These are phyloP conservation scores for Fusarium liriodendri DNA, from an alignment of 2,329 filamentous ascomycete species.

Conservation along the genomic window DNA sequence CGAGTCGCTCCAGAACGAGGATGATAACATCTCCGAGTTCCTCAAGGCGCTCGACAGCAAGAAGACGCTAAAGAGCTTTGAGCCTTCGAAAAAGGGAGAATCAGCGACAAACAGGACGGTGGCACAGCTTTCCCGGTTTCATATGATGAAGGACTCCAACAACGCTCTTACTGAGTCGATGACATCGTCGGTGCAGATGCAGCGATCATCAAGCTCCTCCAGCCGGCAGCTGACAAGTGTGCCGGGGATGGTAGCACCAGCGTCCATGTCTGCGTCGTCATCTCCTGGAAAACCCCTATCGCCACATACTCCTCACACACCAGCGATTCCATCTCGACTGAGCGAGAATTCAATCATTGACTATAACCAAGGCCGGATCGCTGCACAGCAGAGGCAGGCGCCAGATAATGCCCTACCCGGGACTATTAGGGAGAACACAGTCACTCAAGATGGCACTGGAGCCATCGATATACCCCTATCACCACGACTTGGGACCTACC, in stretches of 20 bases:
- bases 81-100: constrained; percentile 73
- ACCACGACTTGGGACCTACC: constrained; percentile 67
- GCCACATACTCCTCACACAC: constrained; percentile 91
- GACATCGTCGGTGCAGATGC: constrained; percentile 87
- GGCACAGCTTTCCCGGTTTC: constrained; percentile 85
- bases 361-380: constrained; percentile 46
- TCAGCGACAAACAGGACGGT: constrained; percentile 79
- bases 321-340: constrained; percentile 91
- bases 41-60: constrained; percentile 88
- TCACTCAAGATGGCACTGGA: constrained; percentile 65
- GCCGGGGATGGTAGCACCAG: constrained; percentile 75
- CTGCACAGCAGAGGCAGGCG: constrained; percentile 44
- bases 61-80: constrained; percentile 86
- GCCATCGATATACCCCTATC: constrained; percentile 81
- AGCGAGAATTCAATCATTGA: constrained; percentile 84
- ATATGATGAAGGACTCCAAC: constrained; percentile 89
- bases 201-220: constrained; percentile 82
- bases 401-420: constrained; percentile 44
- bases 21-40: constrained; percentile 94
- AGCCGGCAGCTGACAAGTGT: constrained; percentile 70
- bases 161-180: constrained; percentile 92
- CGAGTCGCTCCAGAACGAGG: constrained; percentile 78
- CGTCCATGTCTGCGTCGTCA: constrained; percentile 84
- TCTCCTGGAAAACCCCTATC: constrained; percentile 92
- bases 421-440: constrained; percentile 51